Percentiles rank a stretch among this genome's conserved stretches.
Evolutionary conservation across 2,329 filamentous ascomycete genomes (phyloP).

Genomic region (Aspergillus sp.): DNA sequence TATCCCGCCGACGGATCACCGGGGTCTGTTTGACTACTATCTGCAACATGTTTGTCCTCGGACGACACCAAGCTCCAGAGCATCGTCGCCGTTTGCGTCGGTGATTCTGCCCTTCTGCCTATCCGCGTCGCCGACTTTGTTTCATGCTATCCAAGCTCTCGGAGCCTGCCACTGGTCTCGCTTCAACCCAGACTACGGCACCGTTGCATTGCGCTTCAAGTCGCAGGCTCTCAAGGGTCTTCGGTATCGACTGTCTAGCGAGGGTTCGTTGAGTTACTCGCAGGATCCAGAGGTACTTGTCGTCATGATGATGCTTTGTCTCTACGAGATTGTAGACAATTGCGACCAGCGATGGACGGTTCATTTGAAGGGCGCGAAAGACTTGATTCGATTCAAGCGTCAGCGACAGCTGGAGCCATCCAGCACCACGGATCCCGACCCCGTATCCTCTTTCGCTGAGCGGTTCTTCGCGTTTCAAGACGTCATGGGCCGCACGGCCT

Average conservation of each 20-base stretch:
- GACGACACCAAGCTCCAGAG: conserved; percentile 35
- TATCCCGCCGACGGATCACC: conserved; percentile 26
- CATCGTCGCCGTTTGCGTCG: conserved; percentile 38
- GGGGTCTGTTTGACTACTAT: conserved; percentile 39
- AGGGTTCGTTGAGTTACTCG: conserved; percentile 26
- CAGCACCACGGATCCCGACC: conserved; percentile 15
- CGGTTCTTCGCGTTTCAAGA: conserved; percentile 53
- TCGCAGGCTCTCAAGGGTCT: conserved; percentile 36
- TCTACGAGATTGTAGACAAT: conserved; percentile 45
- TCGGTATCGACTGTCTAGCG: conserved; percentile 29
- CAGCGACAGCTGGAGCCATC: conserved; percentile 17
- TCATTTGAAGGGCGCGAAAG: conserved; percentile 48
- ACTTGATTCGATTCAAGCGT: conserved; percentile 43
- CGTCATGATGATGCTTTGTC: conserved; percentile 47
- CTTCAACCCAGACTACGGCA: conserved; percentile 26
- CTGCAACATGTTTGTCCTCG: conserved; percentile 40
- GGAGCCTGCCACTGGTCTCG: conserved; percentile 39
- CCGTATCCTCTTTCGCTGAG: conserved; percentile 40
- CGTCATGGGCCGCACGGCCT: conserved; percentile 51
- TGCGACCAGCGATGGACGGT: conserved; percentile 48
- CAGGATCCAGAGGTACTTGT: conserved; percentile 36
- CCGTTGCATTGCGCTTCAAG: conserved; percentile 37
- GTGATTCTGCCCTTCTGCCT: conserved; percentile 39
- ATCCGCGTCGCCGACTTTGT: conserved; percentile 35
- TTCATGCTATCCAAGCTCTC: conserved; percentile 38